Evolutionary conservation across 2,329 filamentous ascomycete genomes (phyloP), one percentile per base, ranked within the genome.

Genomic region (Hypoxylon sp.): DNA sequence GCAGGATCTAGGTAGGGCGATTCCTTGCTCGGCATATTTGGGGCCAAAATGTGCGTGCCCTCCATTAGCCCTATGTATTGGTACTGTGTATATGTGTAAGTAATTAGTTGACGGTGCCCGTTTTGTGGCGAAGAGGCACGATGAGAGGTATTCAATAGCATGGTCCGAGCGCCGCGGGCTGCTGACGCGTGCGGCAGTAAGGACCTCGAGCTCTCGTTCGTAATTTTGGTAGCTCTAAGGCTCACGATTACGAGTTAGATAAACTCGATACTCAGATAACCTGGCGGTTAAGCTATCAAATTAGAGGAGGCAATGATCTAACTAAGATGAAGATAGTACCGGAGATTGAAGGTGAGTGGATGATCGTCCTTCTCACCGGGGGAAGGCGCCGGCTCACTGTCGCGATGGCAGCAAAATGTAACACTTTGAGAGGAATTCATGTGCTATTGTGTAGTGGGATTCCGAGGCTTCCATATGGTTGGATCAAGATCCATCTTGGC

Each of bases 11-110:
- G 54, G 37, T 41, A 41, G 37, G 37, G 55, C 54, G 19, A 64
- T 66, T 68, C 65, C 65, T 65, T 64, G 59, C 37, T 51, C 30
- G 51, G 57, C 59, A 68, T 54, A 57, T 68, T 68, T 17, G 62
- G 54, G 34, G 11, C 34, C n/a, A 54, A 57, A 57, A 54, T 59
- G 50, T 48, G 51, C 50, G 37, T 55, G 55, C 48, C 62, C 62
- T 57, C 43, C 19, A 15, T 28, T 26, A 68, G 59, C 54, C 56
- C 55, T 63, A 49, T 59, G 59, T n/a, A 62, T 56, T 60, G n/a
- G n/a, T n/a, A n/a, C n/a, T n/a, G n/a, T 62, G 22, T 59, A 53
- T 57, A 51, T 17, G 24, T 19, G 54, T 50, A 41, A 44, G 41
- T 46, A 22, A n/a, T n/a, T n/a, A n/a, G n/a, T n/a, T n/a, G n/a